Percentiles rank a stretch among this genome's conserved stretches.
These are phyloP conservation scores for Tuber aestivum DNA, from an alignment of 495 filamentous ascomycete species.

Conservation along the genomic window DNA sequence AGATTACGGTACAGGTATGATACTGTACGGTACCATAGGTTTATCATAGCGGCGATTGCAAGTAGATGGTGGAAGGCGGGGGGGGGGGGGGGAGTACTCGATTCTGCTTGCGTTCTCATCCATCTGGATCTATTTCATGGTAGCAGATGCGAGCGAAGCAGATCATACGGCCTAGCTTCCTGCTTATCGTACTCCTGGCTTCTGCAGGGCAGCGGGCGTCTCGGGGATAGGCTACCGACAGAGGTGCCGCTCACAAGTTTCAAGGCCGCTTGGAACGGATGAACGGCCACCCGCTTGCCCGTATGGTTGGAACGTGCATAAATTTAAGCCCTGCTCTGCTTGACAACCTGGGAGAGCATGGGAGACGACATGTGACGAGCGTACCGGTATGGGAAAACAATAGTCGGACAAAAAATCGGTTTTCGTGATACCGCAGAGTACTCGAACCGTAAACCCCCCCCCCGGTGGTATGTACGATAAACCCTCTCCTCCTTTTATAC, in stretches of 20 bases:
- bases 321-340: background rate
- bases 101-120: background rate
- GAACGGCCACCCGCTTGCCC: background rate
- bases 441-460: background rate
- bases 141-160: background rate
- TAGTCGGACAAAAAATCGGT: background rate
- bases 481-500: background rate
- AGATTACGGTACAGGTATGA: no score
- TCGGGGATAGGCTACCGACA: slow-evolving; percentile 1
- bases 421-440: background rate
- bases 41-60: no score
- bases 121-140: background rate
- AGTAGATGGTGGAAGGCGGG: background rate
- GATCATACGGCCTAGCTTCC: background rate
- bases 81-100: no score
- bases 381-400: background rate
- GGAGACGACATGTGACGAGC: background rate
- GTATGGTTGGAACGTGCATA: background rate
- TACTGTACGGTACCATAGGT: no score
- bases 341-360: background rate
- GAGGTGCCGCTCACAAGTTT: background rate
- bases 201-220: background rate
- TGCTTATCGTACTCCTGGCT: background rate
- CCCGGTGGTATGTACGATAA: background rate
- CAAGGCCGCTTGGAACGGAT: background rate